phyloP scores from a whole-genome alignment of 2,329 filamentous ascomycete species.

The Plenodomus biglobosus region DNA sequence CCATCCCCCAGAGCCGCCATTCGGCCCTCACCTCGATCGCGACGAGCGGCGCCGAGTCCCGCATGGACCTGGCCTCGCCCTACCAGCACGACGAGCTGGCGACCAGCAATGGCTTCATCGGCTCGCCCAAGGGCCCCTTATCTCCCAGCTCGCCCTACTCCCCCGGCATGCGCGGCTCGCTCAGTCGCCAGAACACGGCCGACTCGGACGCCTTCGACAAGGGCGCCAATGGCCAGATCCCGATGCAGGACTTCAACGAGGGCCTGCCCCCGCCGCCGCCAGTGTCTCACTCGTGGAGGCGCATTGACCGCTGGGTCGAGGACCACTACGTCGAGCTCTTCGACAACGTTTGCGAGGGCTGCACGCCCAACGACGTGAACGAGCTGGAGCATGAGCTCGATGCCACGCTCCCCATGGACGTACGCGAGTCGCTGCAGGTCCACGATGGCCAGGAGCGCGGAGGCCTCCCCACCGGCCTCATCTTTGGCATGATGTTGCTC shows the following conservation, averaged over 20 bases:
- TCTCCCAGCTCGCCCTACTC: slow-evolving; percentile 76
- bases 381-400: slow-evolving; percentile 95
- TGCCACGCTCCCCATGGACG: slow-evolving; percentile 87
- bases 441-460: slow-evolving; percentile 98
- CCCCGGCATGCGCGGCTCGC: slow-evolving; percentile 80
- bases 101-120: slow-evolving; percentile 60
- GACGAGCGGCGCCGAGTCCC: slow-evolving; percentile 82
- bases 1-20: slow-evolving; percentile 78
- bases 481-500: slow-evolving; percentile 92
- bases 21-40: slow-evolving; percentile 83
- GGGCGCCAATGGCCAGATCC: slow-evolving; percentile 78
- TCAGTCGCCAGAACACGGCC: slow-evolving; percentile 65
- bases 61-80: slow-evolving; percentile 75
- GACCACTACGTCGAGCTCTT: slow-evolving; percentile 93
- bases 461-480: slow-evolving; percentile 84
- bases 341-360: slow-evolving; percentile 90
- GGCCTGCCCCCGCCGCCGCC: slow-evolving; percentile 88
- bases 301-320: slow-evolving; percentile 92
- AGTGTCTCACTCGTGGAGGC: slow-evolving; percentile 84
- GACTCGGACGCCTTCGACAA: slow-evolving; percentile 57
- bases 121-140: slow-evolving; percentile 57
- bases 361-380: slow-evolving; percentile 92
- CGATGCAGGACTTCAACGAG: slow-evolving; percentile 93
- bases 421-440: slow-evolving; percentile 84
- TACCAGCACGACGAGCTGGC: slow-evolving; percentile 73